Conservation (phyloP, 208 protist species). For the Crithidia brevicula region DNA sequence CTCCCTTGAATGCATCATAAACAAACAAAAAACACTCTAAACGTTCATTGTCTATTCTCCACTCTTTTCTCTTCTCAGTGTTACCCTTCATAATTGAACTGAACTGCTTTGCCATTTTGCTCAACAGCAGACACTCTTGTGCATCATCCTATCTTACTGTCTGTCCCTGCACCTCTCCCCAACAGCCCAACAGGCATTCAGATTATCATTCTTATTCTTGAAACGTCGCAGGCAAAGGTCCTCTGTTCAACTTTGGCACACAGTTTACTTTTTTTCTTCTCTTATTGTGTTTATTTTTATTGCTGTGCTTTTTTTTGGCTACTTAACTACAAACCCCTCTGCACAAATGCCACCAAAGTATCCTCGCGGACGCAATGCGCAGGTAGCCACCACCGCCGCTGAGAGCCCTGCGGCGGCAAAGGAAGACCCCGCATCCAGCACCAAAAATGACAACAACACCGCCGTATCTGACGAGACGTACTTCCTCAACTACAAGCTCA, state of each 20-base stretch:
- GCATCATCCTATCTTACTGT: too few species aligned
- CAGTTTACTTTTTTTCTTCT: background rate
- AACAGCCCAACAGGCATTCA: too few species aligned
- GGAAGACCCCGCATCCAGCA: background rate
- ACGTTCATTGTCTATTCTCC: too few species aligned
- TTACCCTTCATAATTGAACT: too few species aligned
- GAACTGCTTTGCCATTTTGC: too few species aligned
- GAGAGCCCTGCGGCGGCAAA: background rate
- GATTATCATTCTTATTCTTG: too few species aligned
- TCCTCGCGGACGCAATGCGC: background rate
- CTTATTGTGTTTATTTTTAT: background rate
- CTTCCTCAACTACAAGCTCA: conserved; percentile 16
- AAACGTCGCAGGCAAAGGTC: background rate
- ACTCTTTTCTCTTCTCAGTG: too few species aligned
- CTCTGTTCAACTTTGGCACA: background rate
- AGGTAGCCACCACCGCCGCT: background rate
- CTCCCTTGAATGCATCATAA: too few species aligned
- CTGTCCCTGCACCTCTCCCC: too few species aligned
- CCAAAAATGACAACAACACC: background rate
- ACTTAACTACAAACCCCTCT: background rate
- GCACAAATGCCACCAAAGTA: background rate
- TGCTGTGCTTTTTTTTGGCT: background rate
- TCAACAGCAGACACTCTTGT: too few species aligned
- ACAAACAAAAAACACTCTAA: too few species aligned
- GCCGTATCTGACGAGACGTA: conserved; percentile 14